These are phyloP conservation scores for Candida glaebosa DNA, from an alignment of 805 yeast genomes.

Conservation along the genomic window DNA sequence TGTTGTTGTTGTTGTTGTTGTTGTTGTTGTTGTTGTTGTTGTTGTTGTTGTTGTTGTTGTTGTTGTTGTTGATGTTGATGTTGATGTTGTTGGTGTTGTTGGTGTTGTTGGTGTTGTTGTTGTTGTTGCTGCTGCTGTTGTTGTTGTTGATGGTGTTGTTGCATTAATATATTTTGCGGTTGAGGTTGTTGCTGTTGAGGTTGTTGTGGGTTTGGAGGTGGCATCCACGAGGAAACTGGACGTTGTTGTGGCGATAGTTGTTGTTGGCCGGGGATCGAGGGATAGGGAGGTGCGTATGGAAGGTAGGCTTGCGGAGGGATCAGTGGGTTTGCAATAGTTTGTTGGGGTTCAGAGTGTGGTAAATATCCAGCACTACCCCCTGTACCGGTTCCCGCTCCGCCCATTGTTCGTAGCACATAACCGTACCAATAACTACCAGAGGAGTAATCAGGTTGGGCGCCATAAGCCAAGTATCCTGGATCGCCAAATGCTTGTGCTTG, in stretches of 20 bases:
- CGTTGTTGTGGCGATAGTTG: neutral
- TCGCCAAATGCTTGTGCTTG: neutral
- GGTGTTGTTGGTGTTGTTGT: conserved; percentile 5
- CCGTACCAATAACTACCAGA: conserved; percentile 18
- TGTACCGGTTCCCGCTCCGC: neutral
- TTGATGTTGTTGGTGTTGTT: conserved; percentile 1
- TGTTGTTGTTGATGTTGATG: conserved; percentile 3
- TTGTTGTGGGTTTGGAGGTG: neutral
- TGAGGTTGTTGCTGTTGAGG: conserved; percentile 3
- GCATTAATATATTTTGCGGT: neutral
- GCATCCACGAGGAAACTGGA: neutral
- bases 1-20: too few relatives aligned
- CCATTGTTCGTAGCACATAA: conserved; percentile 8
- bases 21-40: conserved; percentile 2
- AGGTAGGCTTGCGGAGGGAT: neutral
- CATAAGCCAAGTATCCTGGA: neutral
- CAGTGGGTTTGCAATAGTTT: neutral
- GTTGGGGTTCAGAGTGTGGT: conserved; percentile 1
- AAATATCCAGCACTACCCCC: neutral
- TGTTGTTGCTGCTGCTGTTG: conserved; percentile 6
- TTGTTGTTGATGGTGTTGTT: conserved; percentile 6
- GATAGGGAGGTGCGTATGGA: neutral
- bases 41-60: neutral
- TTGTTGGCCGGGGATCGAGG: neutral
- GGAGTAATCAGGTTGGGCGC: conserved; percentile 10